phyloP scores from a whole-genome alignment of 306 rosid species.

The Vigna unguiculata region DNA sequence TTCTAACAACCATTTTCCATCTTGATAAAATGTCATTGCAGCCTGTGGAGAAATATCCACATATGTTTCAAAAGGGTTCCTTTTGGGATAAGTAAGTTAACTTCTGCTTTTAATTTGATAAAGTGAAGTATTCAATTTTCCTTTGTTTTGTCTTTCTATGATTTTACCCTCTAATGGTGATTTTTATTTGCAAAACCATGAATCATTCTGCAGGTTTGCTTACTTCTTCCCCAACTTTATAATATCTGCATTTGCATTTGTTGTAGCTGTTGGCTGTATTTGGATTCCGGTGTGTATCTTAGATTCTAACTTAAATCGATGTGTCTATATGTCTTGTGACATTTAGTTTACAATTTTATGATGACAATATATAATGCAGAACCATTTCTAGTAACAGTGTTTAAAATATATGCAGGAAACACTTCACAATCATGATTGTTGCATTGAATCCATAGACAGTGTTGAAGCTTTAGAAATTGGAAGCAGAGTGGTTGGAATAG shows the following conservation, averaged over 20 bases:
- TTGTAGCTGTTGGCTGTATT: conserved; percentile 37
- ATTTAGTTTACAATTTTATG: no score
- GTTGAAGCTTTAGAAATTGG: conserved; percentile 63
- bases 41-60: conserved; percentile 81
- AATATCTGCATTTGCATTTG: conserved; percentile 45
- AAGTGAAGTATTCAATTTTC: not conserved
- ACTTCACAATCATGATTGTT: conserved; percentile 63
- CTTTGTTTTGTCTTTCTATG: not conserved
- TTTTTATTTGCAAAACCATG: conserved; percentile 27
- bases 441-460: conserved; percentile 39
- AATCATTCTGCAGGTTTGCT: conserved; percentile 49
- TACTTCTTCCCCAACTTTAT: conserved; percentile 51
- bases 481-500: conserved; percentile 30
- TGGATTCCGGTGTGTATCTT: conserved; percentile 2
- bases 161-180: not conserved
- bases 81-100: conserved; percentile 70
- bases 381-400: not conserved
- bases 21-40: conserved; percentile 21
- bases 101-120: not conserved
- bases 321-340: not conserved
- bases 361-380: not conserved
- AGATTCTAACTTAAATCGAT: not conserved
- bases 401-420: conserved; percentile 68
- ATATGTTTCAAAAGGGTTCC: conserved; percentile 63
- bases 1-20: no score